These are phyloP conservation scores for Penicillium oxalicum DNA, from an alignment of 2,329 filamentous ascomycete species.

Conservation along the genomic window DNA sequence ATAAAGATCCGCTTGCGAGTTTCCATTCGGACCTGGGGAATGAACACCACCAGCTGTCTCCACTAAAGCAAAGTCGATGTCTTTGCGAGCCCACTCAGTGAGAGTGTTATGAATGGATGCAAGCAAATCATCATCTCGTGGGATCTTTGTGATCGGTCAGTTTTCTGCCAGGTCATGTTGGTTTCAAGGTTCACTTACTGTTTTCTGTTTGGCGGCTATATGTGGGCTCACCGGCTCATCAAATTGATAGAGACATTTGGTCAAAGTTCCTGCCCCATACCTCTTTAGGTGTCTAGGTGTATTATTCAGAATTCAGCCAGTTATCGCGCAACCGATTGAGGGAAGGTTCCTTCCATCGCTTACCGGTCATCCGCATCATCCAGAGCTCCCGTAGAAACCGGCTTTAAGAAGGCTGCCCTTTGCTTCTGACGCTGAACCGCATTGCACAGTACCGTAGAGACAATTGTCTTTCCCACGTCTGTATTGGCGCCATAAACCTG, in stretches of 20 bases:
- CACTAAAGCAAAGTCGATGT: constrained; percentile 58
- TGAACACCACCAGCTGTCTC: constrained; percentile 81
- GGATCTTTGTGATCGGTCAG: constrained; percentile 37
- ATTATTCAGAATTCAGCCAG: neutral
- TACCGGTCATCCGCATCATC: constrained; percentile 67
- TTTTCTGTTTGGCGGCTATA: constrained; percentile 55
- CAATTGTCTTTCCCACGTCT: constrained; percentile 76
- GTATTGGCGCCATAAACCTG: constrained; percentile 83
- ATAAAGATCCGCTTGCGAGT: constrained; percentile 72
- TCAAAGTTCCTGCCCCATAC: constrained; percentile 52
- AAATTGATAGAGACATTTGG: constrained; percentile 65
- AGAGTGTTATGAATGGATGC: constrained; percentile 44
- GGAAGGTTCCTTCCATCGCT: neutral
- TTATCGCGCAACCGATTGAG: too few species aligned
- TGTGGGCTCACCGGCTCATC: constrained; percentile 71
- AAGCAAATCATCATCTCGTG: constrained; percentile 47
- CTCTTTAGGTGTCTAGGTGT: constrained; percentile 54
- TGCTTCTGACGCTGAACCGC: constrained; percentile 46
- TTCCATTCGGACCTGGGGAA: constrained; percentile 70
- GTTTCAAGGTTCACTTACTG: constrained; percentile 7
- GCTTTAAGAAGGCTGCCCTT: constrained; percentile 66
- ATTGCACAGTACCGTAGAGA: constrained; percentile 66
- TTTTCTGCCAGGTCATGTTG: too few species aligned
- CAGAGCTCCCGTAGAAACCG: constrained; percentile 68
- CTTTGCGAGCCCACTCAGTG: constrained; percentile 29